Base-by-base conservation (phyloP, 1,284 basidiomycete species). In the Sphagnurus paluster region DNA sequence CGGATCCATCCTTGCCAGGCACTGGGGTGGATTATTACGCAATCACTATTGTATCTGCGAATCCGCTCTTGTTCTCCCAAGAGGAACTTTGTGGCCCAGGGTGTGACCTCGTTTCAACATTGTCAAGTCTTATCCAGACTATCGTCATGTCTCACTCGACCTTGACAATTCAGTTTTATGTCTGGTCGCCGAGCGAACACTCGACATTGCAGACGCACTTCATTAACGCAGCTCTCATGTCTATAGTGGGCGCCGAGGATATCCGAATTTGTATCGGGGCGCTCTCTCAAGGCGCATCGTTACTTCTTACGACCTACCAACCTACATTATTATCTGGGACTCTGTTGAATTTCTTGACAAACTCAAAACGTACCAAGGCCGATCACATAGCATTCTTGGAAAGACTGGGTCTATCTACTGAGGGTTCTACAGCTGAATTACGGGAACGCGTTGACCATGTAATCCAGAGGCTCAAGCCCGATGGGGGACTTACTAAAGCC, bases 261-360 rank as follows among this genome's bases (percentile, higher is more conserved):
- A 58, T 75, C 24, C 69, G 72, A 5, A 46, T 70, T 5, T 76
- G 74, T 49, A 70, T 77, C 20, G 74, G 72, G 16, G 69, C 74
- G 14, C 62, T 77, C 4, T 67, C 71, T 7, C 70, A 76, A 54
- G 75, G 75, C 0, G 72, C 72, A 5, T 67, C 72, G 1, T 63
- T 75, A 5, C 58, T 76, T 7, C 67, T 71, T 24, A 77, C 75
- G 2, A 62, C 68, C 2, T 76, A 72, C 48, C 74, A 76, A 50
- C 75, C 75, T 1, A 48, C 71, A 2, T 51, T 77, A n/a, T 62
- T 76, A 6, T 71, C 70, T 2, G 73, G 71, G 3, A 70, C 68
- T 6, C 63, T 75, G 2, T 55, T 75, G 16, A 64, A 60, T 26
- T 76, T 75, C 56, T 54, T 76, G 11, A 55, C 59, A 5, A 71